Evolutionary conservation across 2,329 filamentous ascomycete genomes (phyloP).

Genomic region (Penicillium sclerotiorum): DNA sequence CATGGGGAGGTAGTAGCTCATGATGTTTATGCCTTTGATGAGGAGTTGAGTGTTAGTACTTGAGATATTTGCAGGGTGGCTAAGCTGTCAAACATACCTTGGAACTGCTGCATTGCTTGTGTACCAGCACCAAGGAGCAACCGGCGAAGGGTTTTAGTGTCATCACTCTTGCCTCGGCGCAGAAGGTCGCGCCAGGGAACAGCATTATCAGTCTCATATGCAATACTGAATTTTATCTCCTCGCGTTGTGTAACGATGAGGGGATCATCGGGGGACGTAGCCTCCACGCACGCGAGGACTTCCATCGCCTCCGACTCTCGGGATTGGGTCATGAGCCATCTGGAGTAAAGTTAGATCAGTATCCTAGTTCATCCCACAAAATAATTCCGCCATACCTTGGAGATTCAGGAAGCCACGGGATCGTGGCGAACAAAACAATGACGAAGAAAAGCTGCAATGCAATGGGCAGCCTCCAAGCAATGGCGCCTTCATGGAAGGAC

Average conservation of each 20-base stretch:
- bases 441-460: constrained; percentile 56
- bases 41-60: background rate
- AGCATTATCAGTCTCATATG: constrained; percentile 54
- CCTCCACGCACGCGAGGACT: constrained; percentile 54
- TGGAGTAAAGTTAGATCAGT: constrained; percentile 3
- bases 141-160: constrained; percentile 18
- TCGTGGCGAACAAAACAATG: constrained; percentile 46
- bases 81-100: background rate
- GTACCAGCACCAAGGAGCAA: constrained; percentile 16
- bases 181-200: constrained; percentile 55
- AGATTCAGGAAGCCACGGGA: constrained; percentile 37
- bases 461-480: constrained; percentile 51
- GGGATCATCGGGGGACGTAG: constrained; percentile 47
- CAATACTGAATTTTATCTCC: constrained; percentile 52
- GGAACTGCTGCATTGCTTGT: constrained; percentile 21
- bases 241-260: constrained; percentile 47
- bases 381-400: constrained; percentile 10
- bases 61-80: background rate
- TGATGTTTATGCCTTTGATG: constrained; percentile 19
- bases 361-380: background rate
- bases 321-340: constrained; percentile 49
- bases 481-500: constrained; percentile 45
- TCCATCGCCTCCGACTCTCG: constrained; percentile 49
- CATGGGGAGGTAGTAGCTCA: constrained; percentile 29
- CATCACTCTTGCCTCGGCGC: background rate